phyloP scores from a whole-genome alignment of 331 rosid genomes.

The Arachis monticola region DNA sequence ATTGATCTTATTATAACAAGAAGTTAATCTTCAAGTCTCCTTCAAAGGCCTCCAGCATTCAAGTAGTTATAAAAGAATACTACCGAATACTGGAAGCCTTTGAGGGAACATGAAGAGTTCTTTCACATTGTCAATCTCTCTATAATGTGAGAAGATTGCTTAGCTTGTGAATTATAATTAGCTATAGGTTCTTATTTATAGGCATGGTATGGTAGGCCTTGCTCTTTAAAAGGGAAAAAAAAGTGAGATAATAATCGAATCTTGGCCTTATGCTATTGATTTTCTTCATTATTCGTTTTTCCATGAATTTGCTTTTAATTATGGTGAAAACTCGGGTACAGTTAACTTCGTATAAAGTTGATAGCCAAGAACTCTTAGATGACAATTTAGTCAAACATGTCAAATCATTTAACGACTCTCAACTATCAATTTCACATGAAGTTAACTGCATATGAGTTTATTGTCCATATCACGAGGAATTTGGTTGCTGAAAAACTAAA shows the following conservation, averaged over 20 bases:
- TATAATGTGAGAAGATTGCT: neutral
- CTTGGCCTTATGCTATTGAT: conserved; percentile 22
- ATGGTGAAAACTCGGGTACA: too few species aligned
- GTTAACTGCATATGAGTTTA: neutral
- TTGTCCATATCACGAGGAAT: neutral
- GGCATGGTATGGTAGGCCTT: conserved; percentile 32
- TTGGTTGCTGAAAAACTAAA: too few species aligned
- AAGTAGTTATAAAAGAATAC: neutral
- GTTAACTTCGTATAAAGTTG: too few species aligned
- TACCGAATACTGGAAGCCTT: conserved; percentile 43
- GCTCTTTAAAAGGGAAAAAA: neutral
- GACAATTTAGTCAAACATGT: too few species aligned
- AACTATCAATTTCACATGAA: too few species aligned
- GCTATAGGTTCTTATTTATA: conserved; percentile 36
- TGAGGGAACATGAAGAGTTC: conserved; percentile 44
- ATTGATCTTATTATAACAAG: neutral
- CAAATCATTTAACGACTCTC: too few species aligned
- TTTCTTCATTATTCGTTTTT: neutral
- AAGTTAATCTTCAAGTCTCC: conserved; percentile 43
- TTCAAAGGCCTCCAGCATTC: conserved; percentile 37
- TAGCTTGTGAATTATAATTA: neutral
- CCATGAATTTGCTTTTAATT: conserved; percentile 13
- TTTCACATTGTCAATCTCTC: neutral
- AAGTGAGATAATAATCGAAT: conserved; percentile 10
- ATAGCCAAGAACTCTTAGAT: too few species aligned